phyloP scores from a whole-genome alignment of 768 basidiomycete genomes.

The Clavaria fumosa region DNA sequence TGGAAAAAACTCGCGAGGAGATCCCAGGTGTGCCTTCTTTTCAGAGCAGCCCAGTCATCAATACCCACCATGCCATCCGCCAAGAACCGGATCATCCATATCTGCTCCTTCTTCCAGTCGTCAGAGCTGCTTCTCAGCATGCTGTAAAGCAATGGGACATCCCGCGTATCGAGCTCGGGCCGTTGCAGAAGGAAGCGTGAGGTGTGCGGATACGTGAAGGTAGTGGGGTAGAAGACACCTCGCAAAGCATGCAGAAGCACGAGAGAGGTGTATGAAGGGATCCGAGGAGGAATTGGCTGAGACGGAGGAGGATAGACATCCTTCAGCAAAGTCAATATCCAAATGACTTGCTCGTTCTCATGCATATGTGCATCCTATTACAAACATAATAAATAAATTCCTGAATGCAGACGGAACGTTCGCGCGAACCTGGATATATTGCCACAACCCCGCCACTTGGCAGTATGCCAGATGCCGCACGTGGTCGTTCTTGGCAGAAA shows the following conservation, averaged over 20 bases:
- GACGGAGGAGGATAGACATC: slow-evolving; percentile 33
- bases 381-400: no score
- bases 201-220: slow-evolving; percentile 76
- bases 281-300: slow-evolving; percentile 28
- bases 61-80: slow-evolving; percentile 63
- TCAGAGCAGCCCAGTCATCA: slow-evolving; percentile 70
- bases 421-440: slow-evolving; percentile 49
- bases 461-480: slow-evolving; percentile 46
- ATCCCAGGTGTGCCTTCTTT: slow-evolving; percentile 79
- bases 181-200: slow-evolving; percentile 85
- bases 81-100: slow-evolving; percentile 77
- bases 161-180: slow-evolving; percentile 58
- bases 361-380: slow-evolving; percentile 48
- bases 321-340: slow-evolving; percentile 53
- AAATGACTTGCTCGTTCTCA: slow-evolving; percentile 58
- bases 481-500: slow-evolving; percentile 49
- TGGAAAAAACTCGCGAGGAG: slow-evolving; percentile 72
- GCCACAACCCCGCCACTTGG: slow-evolving; percentile 47
- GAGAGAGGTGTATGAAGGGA: slow-evolving; percentile 69
- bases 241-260: slow-evolving; percentile 72
- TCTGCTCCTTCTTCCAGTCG: slow-evolving; percentile 77
- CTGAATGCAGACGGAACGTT: no score
- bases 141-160: slow-evolving; percentile 83
- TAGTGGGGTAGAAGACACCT: slow-evolving; percentile 73
- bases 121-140: slow-evolving; percentile 74